phyloP scores from a whole-genome alignment of 148 eudicot species.

The Euryodendron excelsum region DNA sequence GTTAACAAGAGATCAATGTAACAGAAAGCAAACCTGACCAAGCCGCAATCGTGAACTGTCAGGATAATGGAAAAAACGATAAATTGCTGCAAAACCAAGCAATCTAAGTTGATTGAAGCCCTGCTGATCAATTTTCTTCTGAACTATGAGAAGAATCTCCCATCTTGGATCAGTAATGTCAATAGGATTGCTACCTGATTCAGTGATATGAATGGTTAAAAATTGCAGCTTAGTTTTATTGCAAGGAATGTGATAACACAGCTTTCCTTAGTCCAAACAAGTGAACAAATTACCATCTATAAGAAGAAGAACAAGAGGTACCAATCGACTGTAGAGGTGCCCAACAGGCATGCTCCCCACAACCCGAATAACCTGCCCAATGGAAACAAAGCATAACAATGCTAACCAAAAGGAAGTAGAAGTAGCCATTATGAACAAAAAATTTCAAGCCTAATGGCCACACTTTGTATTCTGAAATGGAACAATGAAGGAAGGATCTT shows the following conservation, averaged over 20 bases:
- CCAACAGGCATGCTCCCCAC: constrained; percentile 64
- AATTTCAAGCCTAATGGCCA: neutral
- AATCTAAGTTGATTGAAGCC: constrained; percentile 38
- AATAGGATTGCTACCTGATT: constrained; percentile 87
- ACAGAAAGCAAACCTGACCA: constrained; percentile 59
- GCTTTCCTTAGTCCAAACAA: neutral
- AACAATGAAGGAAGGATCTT: neutral
- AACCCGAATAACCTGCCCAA: constrained; percentile 60
- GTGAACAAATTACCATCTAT: constrained; percentile 67
- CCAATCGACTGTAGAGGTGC: constrained; percentile 72
- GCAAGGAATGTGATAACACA: neutral
- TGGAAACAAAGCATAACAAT: neutral
- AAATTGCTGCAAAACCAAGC: constrained; percentile 81
- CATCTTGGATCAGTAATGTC: constrained; percentile 84
- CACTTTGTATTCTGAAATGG: neutral
- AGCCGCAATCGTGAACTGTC: constrained; percentile 66
- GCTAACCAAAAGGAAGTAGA: constrained; percentile 4
- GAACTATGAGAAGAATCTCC: constrained; percentile 68
- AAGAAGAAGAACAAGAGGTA: constrained; percentile 91
- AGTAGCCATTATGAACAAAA: neutral
- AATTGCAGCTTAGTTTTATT: neutral
- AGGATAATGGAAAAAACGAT: constrained; percentile 74
- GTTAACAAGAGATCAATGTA: neutral
- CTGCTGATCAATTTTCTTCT: constrained; percentile 39
- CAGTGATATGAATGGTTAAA: constrained; percentile 11